Base-by-base conservation (phyloP, 108 stramenopile genomes). In the Skeletonema potamos region DNA sequence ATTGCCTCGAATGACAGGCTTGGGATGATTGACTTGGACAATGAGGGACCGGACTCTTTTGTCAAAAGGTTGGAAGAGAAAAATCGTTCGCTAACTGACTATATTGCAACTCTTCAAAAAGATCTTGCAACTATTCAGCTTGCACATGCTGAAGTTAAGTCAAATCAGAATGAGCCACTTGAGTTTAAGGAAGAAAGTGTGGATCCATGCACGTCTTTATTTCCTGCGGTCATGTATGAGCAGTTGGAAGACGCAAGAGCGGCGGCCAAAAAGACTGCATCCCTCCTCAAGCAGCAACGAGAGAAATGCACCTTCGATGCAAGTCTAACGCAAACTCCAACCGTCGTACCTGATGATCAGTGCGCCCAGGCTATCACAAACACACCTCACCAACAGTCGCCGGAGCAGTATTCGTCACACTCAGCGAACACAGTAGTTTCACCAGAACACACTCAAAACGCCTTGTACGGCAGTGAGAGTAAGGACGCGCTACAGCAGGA, bases 251-350 rank as follows among this genome's bases (percentile, higher is more conserved):
- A 64, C 27, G 73, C 73, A 44, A 58, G 73, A 32, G 57, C 56
- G 13, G 73, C 73, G 29, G 73, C 59, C 11, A 74, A 74, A 44
- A 64, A 74, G 65, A 66, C 64, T 44, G 62, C 73, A 0, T 57
- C 41, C 32, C 11, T 66, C 30, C 54, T 74, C 37, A 65, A 66
- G 33, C 18, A 64, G 10, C 64, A 64, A 26, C 73, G 73, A 1
- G 62, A 10, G 6, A 26, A 62, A 28, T 2, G 58, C 20, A 29
- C 43, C 39, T 1, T 39, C 8, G 41, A 30, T 58, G 58, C 24
- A 34, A 30, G 15, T 18, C 43, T 32, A 24, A 30, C 26, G 11
- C 43, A 62, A 17, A 71, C 48, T 46, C 27, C 58, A 27, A 37
- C 26, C 6, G 58, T 51, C 8, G 48, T 51, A 51, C 48, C 48